Evolutionary conservation across 2,329 filamentous ascomycete genomes (phyloP), one percentile per base, ranked within the genome.

Genomic region (Talaromyces sp.): DNA sequence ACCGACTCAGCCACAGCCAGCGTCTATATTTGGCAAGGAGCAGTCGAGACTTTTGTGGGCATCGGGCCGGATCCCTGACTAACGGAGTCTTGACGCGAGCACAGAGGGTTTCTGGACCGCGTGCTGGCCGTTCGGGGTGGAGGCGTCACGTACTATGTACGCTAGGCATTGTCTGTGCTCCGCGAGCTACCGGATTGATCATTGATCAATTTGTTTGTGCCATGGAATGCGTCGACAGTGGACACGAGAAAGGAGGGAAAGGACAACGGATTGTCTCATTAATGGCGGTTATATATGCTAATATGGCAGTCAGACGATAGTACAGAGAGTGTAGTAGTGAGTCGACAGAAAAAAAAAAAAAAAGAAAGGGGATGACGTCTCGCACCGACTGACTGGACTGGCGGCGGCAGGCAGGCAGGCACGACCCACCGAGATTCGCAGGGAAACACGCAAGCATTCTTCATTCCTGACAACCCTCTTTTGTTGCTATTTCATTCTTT

Each of bases 11-110:
- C 56, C 56, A 59, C 56, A 13, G 56, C 22, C 37, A 31, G 33
- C 3, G 37, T 41, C 56, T 59, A 59, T 43, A 59, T 59, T 59
- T 59, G 56, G 56, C 54, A 57, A 25, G 54, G 54, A 57, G 49
- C 49, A 56, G 33, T 37, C 33, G 52, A 56, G 52, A 56, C 52
- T 56, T 22, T 39, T 25, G 52, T 10, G 52, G 52, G n/a, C 45
- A 47, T 25, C 19, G n/a, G n/a, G 10, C 45, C n/a, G n/a, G 31
- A 37, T 37, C 33, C 50, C 27, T 54, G 50, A 50, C 47, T 50
- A 50, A 31, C 6, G 27, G 27, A 31, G 27, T 31, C 27, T 31
- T 31, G 7, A 31, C 47, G 47, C 47, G 22, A 25, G 47, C 47
- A 50, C 47, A 22, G 22, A 50, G 47, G n/a, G 15, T 50, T 27